These are phyloP conservation scores for Populus pruinosa DNA, from an alignment of 345 rosid species.

Conservation along the genomic window DNA sequence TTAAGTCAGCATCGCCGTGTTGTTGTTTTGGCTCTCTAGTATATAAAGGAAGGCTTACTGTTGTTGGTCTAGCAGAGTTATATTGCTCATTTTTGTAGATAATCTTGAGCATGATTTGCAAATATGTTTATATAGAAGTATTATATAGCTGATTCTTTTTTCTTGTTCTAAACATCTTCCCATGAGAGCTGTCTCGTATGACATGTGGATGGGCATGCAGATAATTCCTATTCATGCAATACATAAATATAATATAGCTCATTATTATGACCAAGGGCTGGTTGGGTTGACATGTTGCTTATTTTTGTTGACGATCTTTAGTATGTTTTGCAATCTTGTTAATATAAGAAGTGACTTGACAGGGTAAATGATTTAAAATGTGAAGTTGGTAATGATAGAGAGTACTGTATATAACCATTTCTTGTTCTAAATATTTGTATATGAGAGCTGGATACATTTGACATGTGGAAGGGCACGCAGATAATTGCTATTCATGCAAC, in stretches of 20 bases:
- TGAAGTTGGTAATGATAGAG: neutral
- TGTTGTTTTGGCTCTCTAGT: neutral
- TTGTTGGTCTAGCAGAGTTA: neutral
- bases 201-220: neutral
- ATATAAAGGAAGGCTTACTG: neutral
- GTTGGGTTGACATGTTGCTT: neutral
- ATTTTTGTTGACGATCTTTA: neutral
- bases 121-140: neutral
- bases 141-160: neutral
- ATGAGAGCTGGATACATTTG: neutral
- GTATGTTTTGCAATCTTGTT: neutral
- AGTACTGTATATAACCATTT: neutral
- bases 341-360: neutral
- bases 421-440: neutral
- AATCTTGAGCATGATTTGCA: neutral
- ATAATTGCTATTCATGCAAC: neutral
- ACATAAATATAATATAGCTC: neutral
- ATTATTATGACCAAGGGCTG: neutral
- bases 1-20: neutral
- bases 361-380: neutral
- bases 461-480: neutral
- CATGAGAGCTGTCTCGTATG: neutral
- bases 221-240: neutral
- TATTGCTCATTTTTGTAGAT: neutral
- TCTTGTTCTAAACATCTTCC: neutral